These are phyloP conservation scores for Dryadomyces quercus-mongolicae DNA, from an alignment of 2,329 filamentous ascomycete genomes.

Conservation along the genomic window DNA sequence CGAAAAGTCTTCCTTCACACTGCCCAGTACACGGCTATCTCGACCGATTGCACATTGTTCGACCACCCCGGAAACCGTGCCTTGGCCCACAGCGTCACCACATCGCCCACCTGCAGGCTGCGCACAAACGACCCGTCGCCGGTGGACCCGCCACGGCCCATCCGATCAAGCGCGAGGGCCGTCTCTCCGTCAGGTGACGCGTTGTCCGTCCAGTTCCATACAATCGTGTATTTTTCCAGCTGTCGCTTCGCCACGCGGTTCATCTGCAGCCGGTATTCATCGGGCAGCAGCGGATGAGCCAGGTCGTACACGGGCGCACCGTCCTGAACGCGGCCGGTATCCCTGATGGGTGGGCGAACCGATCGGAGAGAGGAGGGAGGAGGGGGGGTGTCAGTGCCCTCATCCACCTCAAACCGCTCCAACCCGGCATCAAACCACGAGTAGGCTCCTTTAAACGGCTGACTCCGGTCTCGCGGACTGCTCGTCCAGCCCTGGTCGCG, in stretches of 20 bases:
- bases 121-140: slow-evolving; percentile 44
- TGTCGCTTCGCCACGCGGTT: slow-evolving; percentile 26
- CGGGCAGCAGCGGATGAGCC: slow-evolving; percentile 23
- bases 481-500: slow-evolving; percentile 48
- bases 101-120: slow-evolving; percentile 43
- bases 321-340: background rate
- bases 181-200: slow-evolving; percentile 13
- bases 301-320: slow-evolving; percentile 17
- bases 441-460: slow-evolving; percentile 35
- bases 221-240: slow-evolving; percentile 31
- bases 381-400: background rate
- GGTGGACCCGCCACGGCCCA: slow-evolving; percentile 33
- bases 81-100: slow-evolving; percentile 49
- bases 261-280: slow-evolving; percentile 31
- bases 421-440: slow-evolving; percentile 55
- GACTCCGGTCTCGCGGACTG: slow-evolving; percentile 9
- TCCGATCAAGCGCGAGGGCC: slow-evolving; percentile 20
- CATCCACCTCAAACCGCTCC: slow-evolving; percentile 42
- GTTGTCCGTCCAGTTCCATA: slow-evolving; percentile 41
- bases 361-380: slow-evolving; percentile 19
- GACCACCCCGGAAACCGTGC: slow-evolving; percentile 42
- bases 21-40: slow-evolving; percentile 48
- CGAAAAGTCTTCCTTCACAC: too few relatives aligned
- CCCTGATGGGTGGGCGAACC: slow-evolving; percentile 19
- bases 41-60: slow-evolving; percentile 36